Evolutionary conservation across 495 filamentous ascomycete species (phyloP).

Genomic region (Barbatosphaeria neglecta): DNA sequence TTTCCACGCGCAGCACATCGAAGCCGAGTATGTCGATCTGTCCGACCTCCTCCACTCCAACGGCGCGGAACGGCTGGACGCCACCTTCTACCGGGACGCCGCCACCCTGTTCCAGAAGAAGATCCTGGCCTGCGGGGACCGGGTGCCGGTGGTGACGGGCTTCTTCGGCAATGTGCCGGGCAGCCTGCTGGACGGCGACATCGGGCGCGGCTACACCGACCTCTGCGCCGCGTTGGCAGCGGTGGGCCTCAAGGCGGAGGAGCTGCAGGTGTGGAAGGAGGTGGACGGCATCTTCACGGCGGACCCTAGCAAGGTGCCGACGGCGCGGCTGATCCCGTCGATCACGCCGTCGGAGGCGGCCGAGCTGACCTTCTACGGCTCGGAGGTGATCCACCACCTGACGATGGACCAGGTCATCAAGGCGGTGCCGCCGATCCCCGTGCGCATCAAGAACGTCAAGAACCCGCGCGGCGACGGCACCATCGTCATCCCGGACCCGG

Average conservation of each 20-base stretch:
- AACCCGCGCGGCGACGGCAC: constrained; percentile 83
- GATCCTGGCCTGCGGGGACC: constrained; percentile 55
- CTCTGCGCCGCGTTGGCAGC: constrained; percentile 76
- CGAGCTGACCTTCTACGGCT: constrained; percentile 86
- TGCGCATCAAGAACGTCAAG: constrained; percentile 97
- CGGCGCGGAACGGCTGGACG: constrained; percentile 50
- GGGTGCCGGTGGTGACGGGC: constrained; percentile 68
- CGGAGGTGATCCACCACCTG: constrained; percentile 92
- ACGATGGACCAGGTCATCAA: constrained; percentile 98
- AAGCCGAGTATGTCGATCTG: constrained; percentile 79
- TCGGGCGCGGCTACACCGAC: constrained; percentile 84
- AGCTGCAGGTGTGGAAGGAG: constrained; percentile 89
- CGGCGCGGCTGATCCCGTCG: constrained; percentile 58
- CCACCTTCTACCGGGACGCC: constrained; percentile 69
- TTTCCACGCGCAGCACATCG: constrained; percentile 42
- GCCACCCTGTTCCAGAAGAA: constrained; percentile 52
- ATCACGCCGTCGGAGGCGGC: constrained; percentile 84
- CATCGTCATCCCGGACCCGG: constrained; percentile 49
- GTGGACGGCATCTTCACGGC: constrained; percentile 87
- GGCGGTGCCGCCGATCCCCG: constrained; percentile 60
- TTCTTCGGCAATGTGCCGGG: constrained; percentile 84
- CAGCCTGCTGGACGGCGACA: constrained; percentile 53
- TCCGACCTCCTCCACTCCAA: constrained; percentile 60
- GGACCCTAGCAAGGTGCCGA: constrained; percentile 79
- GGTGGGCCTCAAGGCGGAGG: constrained; percentile 62